phyloP scores from a whole-genome alignment of 352 stramenopile genomes.

The Pythium angustatum region DNA sequence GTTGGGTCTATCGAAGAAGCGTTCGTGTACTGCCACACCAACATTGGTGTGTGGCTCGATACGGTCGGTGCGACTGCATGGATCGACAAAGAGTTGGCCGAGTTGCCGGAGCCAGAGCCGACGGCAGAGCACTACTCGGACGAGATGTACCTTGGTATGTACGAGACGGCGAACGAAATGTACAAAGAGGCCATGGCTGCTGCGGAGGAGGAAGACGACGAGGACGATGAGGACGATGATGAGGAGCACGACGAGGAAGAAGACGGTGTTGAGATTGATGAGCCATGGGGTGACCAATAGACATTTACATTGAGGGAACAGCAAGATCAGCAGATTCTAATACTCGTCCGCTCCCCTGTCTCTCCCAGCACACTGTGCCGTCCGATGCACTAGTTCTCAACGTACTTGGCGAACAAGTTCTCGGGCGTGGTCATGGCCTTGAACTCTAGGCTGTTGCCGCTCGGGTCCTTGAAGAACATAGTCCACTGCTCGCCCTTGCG shows the following conservation, averaged over 20 bases:
- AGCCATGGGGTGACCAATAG: slow-evolving; percentile 32
- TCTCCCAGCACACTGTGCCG: no score
- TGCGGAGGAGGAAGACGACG: slow-evolving; percentile 34
- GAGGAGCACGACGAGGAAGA: slow-evolving; percentile 27
- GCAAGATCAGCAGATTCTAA: not conserved
- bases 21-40: slow-evolving; percentile 77
- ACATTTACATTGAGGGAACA: not conserved
- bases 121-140: slow-evolving; percentile 60
- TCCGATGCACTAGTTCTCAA: slow-evolving; percentile 73
- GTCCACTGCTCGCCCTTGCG: slow-evolving; percentile 97
- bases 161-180: slow-evolving; percentile 85
- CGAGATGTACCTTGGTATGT: slow-evolving; percentile 89
- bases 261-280: slow-evolving; percentile 48
- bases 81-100: slow-evolving; percentile 80
- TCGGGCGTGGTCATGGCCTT: slow-evolving; percentile 97
- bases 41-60: slow-evolving; percentile 85
- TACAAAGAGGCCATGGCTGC: slow-evolving; percentile 65
- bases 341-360: not conserved
- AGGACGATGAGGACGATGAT: slow-evolving; percentile 24
- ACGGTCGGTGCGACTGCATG: slow-evolving; percentile 78
- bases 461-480: slow-evolving; percentile 99
- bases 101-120: slow-evolving; percentile 44
- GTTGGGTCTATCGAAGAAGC: slow-evolving; percentile 81
- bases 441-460: slow-evolving; percentile 98
- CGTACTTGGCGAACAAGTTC: slow-evolving; percentile 99